Percentiles rank a stretch among this genome's conserved stretches.
phyloP scores from a whole-genome alignment of 2,329 filamentous ascomycete genomes.

The Emericellopsis atlantica region DNA sequence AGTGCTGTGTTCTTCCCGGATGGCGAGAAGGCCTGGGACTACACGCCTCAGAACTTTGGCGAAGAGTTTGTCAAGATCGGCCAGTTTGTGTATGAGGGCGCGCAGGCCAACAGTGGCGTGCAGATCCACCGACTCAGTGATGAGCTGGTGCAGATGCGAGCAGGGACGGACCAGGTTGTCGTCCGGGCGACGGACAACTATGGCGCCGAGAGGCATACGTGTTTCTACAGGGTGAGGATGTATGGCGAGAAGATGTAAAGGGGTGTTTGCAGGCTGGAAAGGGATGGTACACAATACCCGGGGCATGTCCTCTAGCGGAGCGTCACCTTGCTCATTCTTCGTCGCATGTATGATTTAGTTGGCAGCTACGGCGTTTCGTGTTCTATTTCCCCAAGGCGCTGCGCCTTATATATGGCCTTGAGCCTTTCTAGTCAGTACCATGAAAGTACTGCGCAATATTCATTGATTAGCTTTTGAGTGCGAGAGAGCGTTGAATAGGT shows the following conservation, averaged over 20 bases:
- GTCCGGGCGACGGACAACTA: conserved; percentile 46
- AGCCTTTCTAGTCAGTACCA: too few species aligned
- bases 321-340: too few species aligned
- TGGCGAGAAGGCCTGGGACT: conserved; percentile 12
- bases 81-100: conserved; percentile 39
- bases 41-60: conserved; percentile 11
- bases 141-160: conserved; percentile 32
- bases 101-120: conserved; percentile 25
- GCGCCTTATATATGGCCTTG: too few species aligned
- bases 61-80: conserved; percentile 43
- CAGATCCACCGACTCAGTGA: conserved; percentile 41
- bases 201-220: conserved; percentile 45
- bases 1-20: conserved; percentile 23
- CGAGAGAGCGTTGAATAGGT: too few species aligned
- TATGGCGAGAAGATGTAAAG: conserved; percentile 25
- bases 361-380: too few species aligned
- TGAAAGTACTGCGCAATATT: too few species aligned
- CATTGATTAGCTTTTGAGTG: too few species aligned
- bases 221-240: conserved; percentile 50
- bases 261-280: too few species aligned
- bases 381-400: too few species aligned
- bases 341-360: too few species aligned
- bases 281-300: too few species aligned
- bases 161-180: conserved; percentile 37
- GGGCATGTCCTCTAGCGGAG: too few species aligned